These are phyloP conservation scores for Penicillium goetzii DNA, from an alignment of 495 filamentous ascomycete genomes.

Conservation along the genomic window DNA sequence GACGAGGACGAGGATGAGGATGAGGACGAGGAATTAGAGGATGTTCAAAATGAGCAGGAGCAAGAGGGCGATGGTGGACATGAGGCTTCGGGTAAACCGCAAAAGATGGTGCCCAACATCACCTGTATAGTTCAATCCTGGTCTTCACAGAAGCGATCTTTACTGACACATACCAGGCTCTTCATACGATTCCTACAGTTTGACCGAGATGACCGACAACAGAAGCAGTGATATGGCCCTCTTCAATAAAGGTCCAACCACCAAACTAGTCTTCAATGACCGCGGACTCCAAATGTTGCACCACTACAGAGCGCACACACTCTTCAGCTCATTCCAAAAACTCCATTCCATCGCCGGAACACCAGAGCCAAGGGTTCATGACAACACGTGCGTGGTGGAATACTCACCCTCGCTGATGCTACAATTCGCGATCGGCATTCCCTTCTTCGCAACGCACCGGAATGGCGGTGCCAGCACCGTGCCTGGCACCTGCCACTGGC, in stretches of 20 bases:
- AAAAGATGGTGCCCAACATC: constrained; percentile 5
- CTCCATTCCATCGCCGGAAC: constrained; percentile 17
- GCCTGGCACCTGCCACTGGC: constrained; percentile 38
- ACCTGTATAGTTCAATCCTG: constrained; percentile 17
- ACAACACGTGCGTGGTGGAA: constrained; percentile 37
- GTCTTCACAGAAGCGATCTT: not conserved
- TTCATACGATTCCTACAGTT: constrained; percentile 4
- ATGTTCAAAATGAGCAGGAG: not conserved
- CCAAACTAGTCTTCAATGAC: constrained; percentile 44
- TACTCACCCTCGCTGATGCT: constrained; percentile 35
- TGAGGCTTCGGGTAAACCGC: not conserved
- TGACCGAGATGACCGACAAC: constrained; percentile 9
- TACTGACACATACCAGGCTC: constrained; percentile 17
- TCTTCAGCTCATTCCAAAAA: constrained; percentile 25
- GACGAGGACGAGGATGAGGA: constrained; percentile 4
- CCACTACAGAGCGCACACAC: constrained; percentile 10
- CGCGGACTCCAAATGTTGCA: constrained; percentile 40
- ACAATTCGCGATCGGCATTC: constrained; percentile 46
- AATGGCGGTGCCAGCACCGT: constrained; percentile 4
- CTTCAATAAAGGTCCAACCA: constrained; percentile 30
- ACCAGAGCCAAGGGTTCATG: constrained; percentile 13
- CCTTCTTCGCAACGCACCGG: constrained; percentile 46
- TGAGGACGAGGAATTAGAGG: constrained; percentile 10
- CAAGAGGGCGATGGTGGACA: not conserved
- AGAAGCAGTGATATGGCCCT: not conserved